These are phyloP conservation scores for Skeletonema tropicum DNA, from an alignment of 108 stramenopile genomes.

Conservation along the genomic window DNA sequence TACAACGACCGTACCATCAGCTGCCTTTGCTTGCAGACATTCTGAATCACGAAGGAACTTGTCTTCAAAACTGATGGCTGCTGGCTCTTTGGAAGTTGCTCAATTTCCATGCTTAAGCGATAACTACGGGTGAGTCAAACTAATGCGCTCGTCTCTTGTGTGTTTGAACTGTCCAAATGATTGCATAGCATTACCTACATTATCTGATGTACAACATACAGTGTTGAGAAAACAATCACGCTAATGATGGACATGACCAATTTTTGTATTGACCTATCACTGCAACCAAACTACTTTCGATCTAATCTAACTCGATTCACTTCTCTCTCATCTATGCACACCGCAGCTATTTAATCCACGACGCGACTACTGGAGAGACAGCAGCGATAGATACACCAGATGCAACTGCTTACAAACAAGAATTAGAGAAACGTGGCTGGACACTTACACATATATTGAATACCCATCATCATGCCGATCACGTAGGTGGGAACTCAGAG, in stretches of 20 bases:
- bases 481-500: constrained; percentile 78
- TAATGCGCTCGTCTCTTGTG: background rate
- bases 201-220: constrained; percentile 31
- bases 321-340: background rate
- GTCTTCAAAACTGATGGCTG: background rate
- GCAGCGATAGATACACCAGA: constrained; percentile 86
- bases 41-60: background rate
- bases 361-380: constrained; percentile 66
- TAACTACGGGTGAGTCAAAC: constrained; percentile 61
- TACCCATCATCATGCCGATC: constrained; percentile 78
- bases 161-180: constrained; percentile 16
- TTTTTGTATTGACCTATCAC: background rate
- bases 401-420: constrained; percentile 55
- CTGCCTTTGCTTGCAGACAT: background rate
- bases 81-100: constrained; percentile 29
- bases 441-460: constrained; percentile 83
- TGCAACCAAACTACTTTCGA: background rate
- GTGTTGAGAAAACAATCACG: constrained; percentile 18
- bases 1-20: background rate
- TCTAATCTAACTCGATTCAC: constrained; percentile 4
- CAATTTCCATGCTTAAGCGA: constrained; percentile 80
- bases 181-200: constrained; percentile 42
- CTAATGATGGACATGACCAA: constrained; percentile 27
- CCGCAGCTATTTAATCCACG: constrained; percentile 71
- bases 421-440: constrained; percentile 68